Evolutionary conservation across 2,329 filamentous ascomycete genomes (phyloP).

Genomic region (Rosellinia necatrix): DNA sequence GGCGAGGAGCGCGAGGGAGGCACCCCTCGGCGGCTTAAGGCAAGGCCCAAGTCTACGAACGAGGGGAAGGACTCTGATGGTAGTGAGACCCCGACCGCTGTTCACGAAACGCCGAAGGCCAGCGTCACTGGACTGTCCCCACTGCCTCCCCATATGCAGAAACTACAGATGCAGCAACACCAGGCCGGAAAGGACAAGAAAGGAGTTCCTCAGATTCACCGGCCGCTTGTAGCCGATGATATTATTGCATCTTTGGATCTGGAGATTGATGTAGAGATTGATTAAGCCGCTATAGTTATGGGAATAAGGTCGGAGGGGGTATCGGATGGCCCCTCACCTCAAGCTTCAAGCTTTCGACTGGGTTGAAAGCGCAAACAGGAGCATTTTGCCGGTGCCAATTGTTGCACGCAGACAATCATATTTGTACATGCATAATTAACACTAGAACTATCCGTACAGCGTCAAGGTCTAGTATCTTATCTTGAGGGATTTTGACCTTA

Average conservation of each 20-base stretch:
- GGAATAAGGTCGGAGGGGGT: too few species aligned
- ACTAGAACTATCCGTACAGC: not conserved
- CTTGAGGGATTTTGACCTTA: not conserved
- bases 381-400: not conserved
- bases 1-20: too few species aligned
- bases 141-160: constrained; percentile 57
- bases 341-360: not conserved
- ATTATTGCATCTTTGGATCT: constrained; percentile 88
- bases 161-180: constrained; percentile 57
- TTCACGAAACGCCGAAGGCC: constrained; percentile 57
- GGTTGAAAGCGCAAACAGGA: not conserved
- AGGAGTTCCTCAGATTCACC: constrained; percentile 71
- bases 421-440: not conserved
- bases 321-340: too few species aligned
- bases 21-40: constrained; percentile 63
- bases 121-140: constrained; percentile 46
- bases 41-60: too few species aligned
- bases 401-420: not conserved
- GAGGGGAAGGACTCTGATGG: constrained; percentile 57
- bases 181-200: constrained; percentile 63
- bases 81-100: constrained; percentile 57
- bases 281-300: constrained; percentile 32
- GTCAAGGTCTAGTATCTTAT: not conserved
- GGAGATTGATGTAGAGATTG: constrained; percentile 90
- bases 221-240: constrained; percentile 86